Evolutionary conservation across 2,329 filamentous ascomycete species (phyloP), one percentile per base, ranked within the genome.

Genomic region (Ophiostoma australiae): DNA sequence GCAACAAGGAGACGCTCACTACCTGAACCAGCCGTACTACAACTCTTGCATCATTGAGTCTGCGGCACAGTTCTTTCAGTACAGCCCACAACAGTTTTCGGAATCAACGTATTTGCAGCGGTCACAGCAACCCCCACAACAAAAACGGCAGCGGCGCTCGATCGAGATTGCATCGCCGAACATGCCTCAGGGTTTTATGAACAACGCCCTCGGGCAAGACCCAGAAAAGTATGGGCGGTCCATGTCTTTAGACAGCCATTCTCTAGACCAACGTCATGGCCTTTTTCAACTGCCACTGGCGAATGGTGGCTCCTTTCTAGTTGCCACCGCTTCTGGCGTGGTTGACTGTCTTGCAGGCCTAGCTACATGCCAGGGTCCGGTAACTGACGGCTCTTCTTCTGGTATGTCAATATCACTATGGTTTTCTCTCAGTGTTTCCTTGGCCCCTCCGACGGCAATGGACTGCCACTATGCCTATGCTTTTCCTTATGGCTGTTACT

Each of bases 321-420:
- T 65, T 15, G 33, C 69, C 3, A 70, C 72, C 2, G 70, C 72
- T 1, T 70, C 72, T 3, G 67, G 68, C 0, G 58, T 73, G 68
- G n/a, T 69, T 70, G 23, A 70, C 67, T 72, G 69, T 70, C 58
- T 68, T 71, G 7, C 72, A 39, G 78, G 75, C 72, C 77, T 81
- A 55, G 73, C 77, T 37, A 71, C 80, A 69, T 82, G 80, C 71
- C 74, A 77, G 39, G 77, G 79, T n/a, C 80, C 78, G 70, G 76
- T 78, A 63, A 74, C 76, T 31, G 78, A 77, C 74, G 79, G 79
- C 35, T 73, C 79, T 58, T 70, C 73, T 35, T 74, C 77, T 76
- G 77, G 80, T 82, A 76, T 70, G 79, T 76, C 58, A 20, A 33
- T 39, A n/a, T 23, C 13, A 55, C 11, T 31, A 31, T 31, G 27